Evolutionary conservation across 2,329 filamentous ascomycete genomes (phyloP).

Genomic region (Arthrobotrys megalospora): DNA sequence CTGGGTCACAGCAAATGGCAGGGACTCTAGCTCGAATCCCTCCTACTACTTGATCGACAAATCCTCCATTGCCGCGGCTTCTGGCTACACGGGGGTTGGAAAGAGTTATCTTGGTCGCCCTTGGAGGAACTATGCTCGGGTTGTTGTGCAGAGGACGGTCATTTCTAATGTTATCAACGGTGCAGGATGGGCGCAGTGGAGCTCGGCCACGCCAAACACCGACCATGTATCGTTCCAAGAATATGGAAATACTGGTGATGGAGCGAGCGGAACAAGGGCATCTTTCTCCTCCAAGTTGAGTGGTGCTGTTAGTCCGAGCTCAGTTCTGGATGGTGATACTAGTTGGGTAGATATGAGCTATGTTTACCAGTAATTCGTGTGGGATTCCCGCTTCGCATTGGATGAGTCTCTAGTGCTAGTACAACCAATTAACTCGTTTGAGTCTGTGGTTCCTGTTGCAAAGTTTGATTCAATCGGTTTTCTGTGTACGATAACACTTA

Average conservation of each 20-base stretch:
- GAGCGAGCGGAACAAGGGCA: conserved; percentile 72
- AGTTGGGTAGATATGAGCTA: conserved; percentile 70
- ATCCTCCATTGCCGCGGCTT: conserved; percentile 69
- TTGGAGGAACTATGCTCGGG: conserved; percentile 71
- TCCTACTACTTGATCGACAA: conserved; percentile 74
- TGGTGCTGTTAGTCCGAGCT: conserved; percentile 27
- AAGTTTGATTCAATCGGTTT: no score
- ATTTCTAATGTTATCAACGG: conserved; percentile 74
- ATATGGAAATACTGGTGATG: conserved; percentile 74
- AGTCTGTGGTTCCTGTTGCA: no score
- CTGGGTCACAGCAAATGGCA: conserved; percentile 70
- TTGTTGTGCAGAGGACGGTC: conserved; percentile 71
- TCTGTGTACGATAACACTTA: no score
- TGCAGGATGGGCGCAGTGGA: conserved; percentile 75
- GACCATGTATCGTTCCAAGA: conserved; percentile 73
- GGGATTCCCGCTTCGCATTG: no score
- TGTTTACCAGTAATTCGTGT: conserved; percentile 61
- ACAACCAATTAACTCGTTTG: no score
- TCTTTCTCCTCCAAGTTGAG: conserved; percentile 38
- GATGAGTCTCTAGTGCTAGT: no score
- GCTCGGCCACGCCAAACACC: conserved; percentile 70
- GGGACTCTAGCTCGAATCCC: conserved; percentile 66
- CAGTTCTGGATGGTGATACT: conserved; percentile 68
- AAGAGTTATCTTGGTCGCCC: conserved; percentile 72
- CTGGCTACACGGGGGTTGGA: conserved; percentile 67